Evolutionary conservation across 1,284 basidiomycete genomes (phyloP).

Genomic region (Tilletiopsis washingtonensis): DNA sequence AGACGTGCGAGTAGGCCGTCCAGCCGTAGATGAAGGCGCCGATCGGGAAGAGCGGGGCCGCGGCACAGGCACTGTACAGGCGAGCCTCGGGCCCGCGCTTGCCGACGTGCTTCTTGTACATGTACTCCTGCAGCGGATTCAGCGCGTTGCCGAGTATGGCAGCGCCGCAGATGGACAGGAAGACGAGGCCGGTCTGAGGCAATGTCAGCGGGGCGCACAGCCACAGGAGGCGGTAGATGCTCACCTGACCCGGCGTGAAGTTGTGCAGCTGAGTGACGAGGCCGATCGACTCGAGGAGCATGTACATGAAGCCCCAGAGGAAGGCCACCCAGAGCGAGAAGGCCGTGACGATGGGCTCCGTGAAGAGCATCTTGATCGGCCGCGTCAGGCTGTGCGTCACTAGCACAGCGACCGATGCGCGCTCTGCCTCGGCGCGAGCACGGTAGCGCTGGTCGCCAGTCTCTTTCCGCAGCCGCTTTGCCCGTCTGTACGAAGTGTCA

Average conservation of each 20-base stretch:
- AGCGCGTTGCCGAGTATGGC: slow-evolving; percentile 59
- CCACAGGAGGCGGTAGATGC: slow-evolving; percentile 51
- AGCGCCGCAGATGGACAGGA: slow-evolving; percentile 23
- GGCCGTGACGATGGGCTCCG: slow-evolving; percentile 66
- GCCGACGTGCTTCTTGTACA: slow-evolving; percentile 15
- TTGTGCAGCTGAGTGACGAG: slow-evolving; percentile 53
- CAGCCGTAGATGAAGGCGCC: slow-evolving; percentile 38
- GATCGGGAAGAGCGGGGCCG: slow-evolving; percentile 25
- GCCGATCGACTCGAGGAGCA: slow-evolving; percentile 50
- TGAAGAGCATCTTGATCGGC: slow-evolving; percentile 55
- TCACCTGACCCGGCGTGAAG: slow-evolving; percentile 58
- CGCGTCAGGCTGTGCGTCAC: slow-evolving; percentile 63
- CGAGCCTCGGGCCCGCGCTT: slow-evolving; percentile 49
- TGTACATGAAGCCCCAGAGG: slow-evolving; percentile 58
- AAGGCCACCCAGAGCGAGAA: slow-evolving; percentile 38
- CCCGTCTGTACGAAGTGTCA: slow-evolving; percentile 47
- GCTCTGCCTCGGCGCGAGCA: slow-evolving; percentile 58
- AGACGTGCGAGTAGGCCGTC: slow-evolving; percentile 41
- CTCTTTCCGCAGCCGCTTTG: slow-evolving; percentile 44
- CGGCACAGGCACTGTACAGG: slow-evolving; percentile 49
- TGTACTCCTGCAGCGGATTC: slow-evolving; percentile 50
- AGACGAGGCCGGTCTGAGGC: slow-evolving; percentile 25
- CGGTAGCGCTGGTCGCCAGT: slow-evolving; percentile 58
- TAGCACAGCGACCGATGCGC: slow-evolving; percentile 54
- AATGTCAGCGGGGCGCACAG: slow-evolving; percentile 12